A percentile compares a stretch with the other conserved stretches of the same genome.
Conservation (phyloP, 352 stramenopile species). For the Pythium monospermum region DNA sequence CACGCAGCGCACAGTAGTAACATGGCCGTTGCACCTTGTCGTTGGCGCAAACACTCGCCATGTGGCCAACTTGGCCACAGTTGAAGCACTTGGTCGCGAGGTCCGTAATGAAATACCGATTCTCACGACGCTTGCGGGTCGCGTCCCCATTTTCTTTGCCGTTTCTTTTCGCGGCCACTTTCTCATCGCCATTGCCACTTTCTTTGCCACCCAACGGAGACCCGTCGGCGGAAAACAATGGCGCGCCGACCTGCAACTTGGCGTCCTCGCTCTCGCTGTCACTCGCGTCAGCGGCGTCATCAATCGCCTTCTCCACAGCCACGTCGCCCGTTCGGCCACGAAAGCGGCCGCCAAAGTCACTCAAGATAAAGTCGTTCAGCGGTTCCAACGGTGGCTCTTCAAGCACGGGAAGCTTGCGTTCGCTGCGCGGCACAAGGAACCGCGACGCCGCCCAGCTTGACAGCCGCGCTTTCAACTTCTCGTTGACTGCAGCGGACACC, state of each 20-base stretch:
- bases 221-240: constrained; percentile 30
- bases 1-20: constrained; percentile 74
- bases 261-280: constrained; percentile 12
- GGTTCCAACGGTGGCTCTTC: constrained; percentile 68
- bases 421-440: constrained; percentile 55
- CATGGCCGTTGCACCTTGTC: constrained; percentile 62
- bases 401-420: constrained; percentile 44
- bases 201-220: constrained; percentile 3
- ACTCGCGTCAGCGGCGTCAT: constrained; percentile 24
- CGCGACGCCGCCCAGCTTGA: constrained; percentile 68
- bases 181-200: constrained; percentile 7
- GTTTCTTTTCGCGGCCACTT: background rate
- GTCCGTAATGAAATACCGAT: constrained; percentile 78
- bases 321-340: constrained; percentile 46
- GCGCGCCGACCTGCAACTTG: constrained; percentile 43
- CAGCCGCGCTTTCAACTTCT: constrained; percentile 34
- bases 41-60: constrained; percentile 73
- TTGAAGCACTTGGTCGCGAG: constrained; percentile 83
- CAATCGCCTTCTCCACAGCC: constrained; percentile 39
- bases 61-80: constrained; percentile 74
- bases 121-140: constrained; percentile 50
- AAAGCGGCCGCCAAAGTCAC: constrained; percentile 71
- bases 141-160: constrained; percentile 18
- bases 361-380: constrained; percentile 83
- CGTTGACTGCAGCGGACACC: background rate